phyloP scores from a whole-genome alignment of 1,139 yeast species.

The Suzukiozyma palmioleophila region DNA sequence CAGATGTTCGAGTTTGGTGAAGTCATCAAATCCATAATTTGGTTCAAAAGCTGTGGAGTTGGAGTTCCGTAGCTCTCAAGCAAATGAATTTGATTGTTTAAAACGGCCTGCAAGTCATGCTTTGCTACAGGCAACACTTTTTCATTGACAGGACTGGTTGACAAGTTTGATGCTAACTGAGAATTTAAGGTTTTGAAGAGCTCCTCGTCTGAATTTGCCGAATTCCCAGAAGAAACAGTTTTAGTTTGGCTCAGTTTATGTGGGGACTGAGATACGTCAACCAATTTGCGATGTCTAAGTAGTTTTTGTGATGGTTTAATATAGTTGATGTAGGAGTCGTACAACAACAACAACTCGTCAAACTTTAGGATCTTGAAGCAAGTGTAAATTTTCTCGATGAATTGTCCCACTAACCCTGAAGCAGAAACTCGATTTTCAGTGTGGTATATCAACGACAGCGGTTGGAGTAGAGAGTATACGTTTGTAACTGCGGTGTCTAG shows the following conservation, averaged over 20 bases:
- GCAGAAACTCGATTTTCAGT: slow-evolving; percentile 19
- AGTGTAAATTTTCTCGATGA: slow-evolving; percentile 35
- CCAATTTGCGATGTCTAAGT: no score
- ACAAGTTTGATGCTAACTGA: slow-evolving; percentile 19
- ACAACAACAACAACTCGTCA: slow-evolving; percentile 52
- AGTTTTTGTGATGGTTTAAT: slow-evolving; percentile 32
- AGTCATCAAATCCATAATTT: slow-evolving; percentile 44
- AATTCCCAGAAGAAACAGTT: no score
- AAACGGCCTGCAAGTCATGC: slow-evolving; percentile 47
- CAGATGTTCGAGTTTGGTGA: slow-evolving; percentile 36
- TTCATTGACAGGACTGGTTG: slow-evolving; percentile 9
- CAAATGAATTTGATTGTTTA: slow-evolving; percentile 54
- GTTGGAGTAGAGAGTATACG: slow-evolving; percentile 3
- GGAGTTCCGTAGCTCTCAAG: slow-evolving; percentile 53
- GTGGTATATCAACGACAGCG: neutral
- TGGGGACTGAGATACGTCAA: no score
- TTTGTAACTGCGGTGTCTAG: slow-evolving; percentile 18
- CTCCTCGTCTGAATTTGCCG: slow-evolving; percentile 9
- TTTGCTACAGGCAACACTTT: slow-evolving; percentile 40
- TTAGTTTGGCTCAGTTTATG: no score
- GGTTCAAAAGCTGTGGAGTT: slow-evolving; percentile 43
- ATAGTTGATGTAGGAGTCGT: slow-evolving; percentile 50
- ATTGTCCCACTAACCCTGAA: slow-evolving; percentile 34
- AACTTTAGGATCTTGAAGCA: slow-evolving; percentile 53
- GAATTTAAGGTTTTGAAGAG: slow-evolving; percentile 17